Evolutionary conservation across 768 basidiomycete species (phyloP).

Genomic region (Sarcodon aspratus): DNA sequence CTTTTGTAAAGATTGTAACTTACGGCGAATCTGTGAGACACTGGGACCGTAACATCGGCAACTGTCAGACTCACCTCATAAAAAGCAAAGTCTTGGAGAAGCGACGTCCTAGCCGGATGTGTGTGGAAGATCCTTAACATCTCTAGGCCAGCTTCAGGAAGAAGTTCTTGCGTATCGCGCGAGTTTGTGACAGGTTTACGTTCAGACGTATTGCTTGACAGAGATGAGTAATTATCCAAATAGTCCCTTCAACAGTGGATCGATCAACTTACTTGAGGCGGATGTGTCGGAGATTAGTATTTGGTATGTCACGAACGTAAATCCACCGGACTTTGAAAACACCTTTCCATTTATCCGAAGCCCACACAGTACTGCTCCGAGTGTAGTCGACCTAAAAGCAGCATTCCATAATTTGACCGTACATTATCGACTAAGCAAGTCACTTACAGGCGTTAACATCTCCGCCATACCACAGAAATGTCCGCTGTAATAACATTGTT

Average conservation of each 20-base stretch:
- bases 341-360: conserved; percentile 99
- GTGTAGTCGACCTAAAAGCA: conserved; percentile 73
- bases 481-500: conserved; percentile 41
- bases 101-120: conserved; percentile 85
- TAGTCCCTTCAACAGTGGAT: not conserved
- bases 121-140: conserved; percentile 94
- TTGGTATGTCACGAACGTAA: conserved; percentile 92
- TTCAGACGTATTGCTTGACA: conserved; percentile 86
- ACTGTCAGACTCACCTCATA: conserved; percentile 52
- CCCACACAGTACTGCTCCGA: conserved; percentile 94
- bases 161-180: conserved; percentile 92
- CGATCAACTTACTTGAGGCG: conserved; percentile 54
- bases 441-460: conserved; percentile 83
- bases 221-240: conserved; percentile 2
- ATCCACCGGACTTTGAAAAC: conserved; percentile 98
- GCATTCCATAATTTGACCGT: not conserved
- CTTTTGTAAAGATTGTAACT: conserved; percentile 87
- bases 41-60: not conserved
- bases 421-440: not conserved
- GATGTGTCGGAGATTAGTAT: conserved; percentile 81
- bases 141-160: conserved; percentile 93
- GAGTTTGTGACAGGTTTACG: conserved; percentile 98
- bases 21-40: conserved; percentile 3
- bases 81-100: conserved; percentile 88
- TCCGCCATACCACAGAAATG: conserved; percentile 99